Base-by-base conservation (phyloP, 2,329 filamentous ascomycete genomes). In the Aspergillus sp. region DNA sequence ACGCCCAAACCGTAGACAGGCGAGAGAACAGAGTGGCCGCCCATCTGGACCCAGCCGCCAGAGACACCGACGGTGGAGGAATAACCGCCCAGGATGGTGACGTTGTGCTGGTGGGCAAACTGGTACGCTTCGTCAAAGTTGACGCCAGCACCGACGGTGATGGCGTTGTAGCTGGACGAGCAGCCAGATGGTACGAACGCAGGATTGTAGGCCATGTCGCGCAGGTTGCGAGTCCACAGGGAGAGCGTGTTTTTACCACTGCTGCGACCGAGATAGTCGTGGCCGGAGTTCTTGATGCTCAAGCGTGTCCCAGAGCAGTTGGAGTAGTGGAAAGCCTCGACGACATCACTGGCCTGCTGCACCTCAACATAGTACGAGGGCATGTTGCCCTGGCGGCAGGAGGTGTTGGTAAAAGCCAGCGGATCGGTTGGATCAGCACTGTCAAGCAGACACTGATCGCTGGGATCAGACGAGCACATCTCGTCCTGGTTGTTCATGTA, bases 211-310 rank as follows among this genome's bases (percentile, higher is more conserved):
- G 27, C 26, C 19, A 62, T 47, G 12, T 45, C 41, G 39, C 52
- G 51, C 26, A 66, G 39, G 3, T 53, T 54, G 36, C 58, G 61
- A 4, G 57, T 55, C 60, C 62, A 64, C 7, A 66, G 53, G 8
- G 54, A 45, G 3, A 67, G 46, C 0, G 57, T 50, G 4, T 54
- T 57, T 11, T 58, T 56, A 5, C 52, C 53, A 46, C 57, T 64
- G 33, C 54, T 63, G 28, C 62, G 58, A 6, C 55, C 57, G 46
- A 64, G 54, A 40, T 58, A 66, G 34, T 66, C 64, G 42, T 67
- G 62, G 4, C 64, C 64, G 33, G 52, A 62, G 36, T 65, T 66
- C 46, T 65, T 62, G 40, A 67, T 56, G 8, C 38, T 40, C 3
- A 56, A 29, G 10, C 38, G 45, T 11, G 40, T 43, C 13, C 47